Base-by-base conservation (phyloP, 352 stramenopile species). In the Pythium pyrilobum region DNA sequence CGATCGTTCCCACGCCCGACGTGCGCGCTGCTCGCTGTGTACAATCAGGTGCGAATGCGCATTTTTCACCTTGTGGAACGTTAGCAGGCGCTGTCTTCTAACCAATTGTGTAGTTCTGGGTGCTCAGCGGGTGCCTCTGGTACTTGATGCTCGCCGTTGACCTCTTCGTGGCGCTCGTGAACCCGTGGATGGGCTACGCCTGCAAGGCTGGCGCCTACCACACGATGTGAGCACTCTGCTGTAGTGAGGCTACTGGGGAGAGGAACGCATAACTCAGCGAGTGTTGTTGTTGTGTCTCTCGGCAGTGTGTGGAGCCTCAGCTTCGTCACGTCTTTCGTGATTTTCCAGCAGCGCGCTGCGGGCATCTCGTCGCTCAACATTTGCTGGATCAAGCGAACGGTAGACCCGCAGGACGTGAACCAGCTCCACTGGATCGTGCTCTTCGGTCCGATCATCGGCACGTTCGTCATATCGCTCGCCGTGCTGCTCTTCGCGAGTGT, bases 151-250 rank as follows among this genome's bases (percentile, higher is more conserved):
- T 94, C 24, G 75, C 83, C 33, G 50, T 92, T 25, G 83, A 92
- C 56, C 71, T 94, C 47, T 74, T 94, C 18, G 77, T 94, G 52
- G 83, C 81, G 45, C 77, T 94, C 38, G 81, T 94, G 38, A 92
- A 94, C 58, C 83, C 83, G 7, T 92, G 83, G 83, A 92, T 92
- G 79, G 81, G 83, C 44, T 94, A 94, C 63, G 71, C 77, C 12
- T 90, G 82, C 74, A 94, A 94, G 54, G 72, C 81, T 13, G 88
- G 83, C 79, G 66, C 78, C 23, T 92, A 94, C 55, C 83, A 94
- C 39, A 81, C 60, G 27, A 87, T 92, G 82, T 91, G 71, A 51
- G 74, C 56, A 0, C 5, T 33, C 2, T 37, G 21, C 10, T 34
- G 5, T 40, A n/a, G n/a, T n/a, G n/a, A n/a, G n/a, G n/a, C n/a